Evolutionary conservation across 345 rosid genomes (phyloP), one percentile per base, ranked within the genome.

Genomic region (Crucihimalaya himalaica): DNA sequence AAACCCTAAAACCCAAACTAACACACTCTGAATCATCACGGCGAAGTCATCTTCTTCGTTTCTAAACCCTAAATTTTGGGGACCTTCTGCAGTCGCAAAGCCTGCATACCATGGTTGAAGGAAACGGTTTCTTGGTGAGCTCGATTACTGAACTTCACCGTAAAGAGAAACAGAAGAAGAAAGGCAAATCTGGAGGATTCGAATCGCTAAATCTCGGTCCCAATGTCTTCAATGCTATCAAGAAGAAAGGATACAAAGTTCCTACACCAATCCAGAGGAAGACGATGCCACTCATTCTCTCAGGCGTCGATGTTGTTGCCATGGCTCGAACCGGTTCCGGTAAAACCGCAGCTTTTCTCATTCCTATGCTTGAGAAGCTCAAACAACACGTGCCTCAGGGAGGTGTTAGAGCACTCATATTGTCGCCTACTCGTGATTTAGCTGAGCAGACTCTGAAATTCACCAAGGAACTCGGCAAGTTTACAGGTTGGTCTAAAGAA

Each of bases 311-410:
- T 9, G 96, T 92, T 67, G 99, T 95, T 8, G 97, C 99, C 63
- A 95, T 95, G 99, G 97, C 99, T 4, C 87, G 99, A 19, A 95
- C 99, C 1, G 99, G 99, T 52, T 95, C 99, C 3, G 99, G 99
- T 0, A 95, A 95, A 73, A 95, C 98, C 14, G 97, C 98, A 0
- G 99, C 98, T 11, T 95, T 95, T 74, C 82, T 95, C 12, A 76
- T 95, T 9, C 99, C 99, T 5, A 92, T 95, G 99, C 83, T 95
- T 11, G 89, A 95, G 88, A 86, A 76, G 83, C 84, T 95, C 34
- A 83, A 86, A 68, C 87, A 86, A 81, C 99, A 92, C 58, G 80
- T 82, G 6, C 85, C 97, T n/a, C 96, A 87, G 73, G 91, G 89
- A 2, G 93, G 92, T 5, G 91, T 88, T 37, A 82, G 99, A 59